These are phyloP conservation scores for Entomortierella chlamydospora DNA, from an alignment of 192 early-diverging fungal species.

Conservation along the genomic window DNA sequence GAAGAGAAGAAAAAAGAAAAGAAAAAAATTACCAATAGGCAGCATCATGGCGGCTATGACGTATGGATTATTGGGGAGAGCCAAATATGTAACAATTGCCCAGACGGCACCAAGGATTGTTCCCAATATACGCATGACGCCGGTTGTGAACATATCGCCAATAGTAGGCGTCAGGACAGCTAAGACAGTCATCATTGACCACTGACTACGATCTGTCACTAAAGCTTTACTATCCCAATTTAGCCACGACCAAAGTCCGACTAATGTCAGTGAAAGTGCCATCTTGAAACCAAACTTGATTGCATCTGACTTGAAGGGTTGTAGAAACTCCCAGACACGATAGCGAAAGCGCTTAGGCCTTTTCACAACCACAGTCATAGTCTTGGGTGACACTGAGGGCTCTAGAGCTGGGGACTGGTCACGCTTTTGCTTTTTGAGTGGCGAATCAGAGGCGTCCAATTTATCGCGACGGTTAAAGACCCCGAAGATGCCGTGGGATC, in stretches of 20 bases:
- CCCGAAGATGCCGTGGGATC: constrained; percentile 4
- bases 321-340: constrained; percentile 52
- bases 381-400: neutral
- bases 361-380: constrained; percentile 25
- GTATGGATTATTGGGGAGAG: constrained; percentile 26
- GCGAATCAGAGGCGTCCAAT: neutral
- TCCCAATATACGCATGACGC: constrained; percentile 59
- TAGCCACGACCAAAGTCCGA: constrained; percentile 59
- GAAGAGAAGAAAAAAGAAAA: too few relatives aligned
- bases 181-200: constrained; percentile 62
- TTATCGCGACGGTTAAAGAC: constrained; percentile 12
- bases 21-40: constrained; percentile 36
- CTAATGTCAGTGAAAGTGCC: constrained; percentile 52
- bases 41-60: constrained; percentile 52
- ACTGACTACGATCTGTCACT: constrained; percentile 56
- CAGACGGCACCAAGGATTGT: constrained; percentile 56
- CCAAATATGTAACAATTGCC: constrained; percentile 52
- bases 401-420: neutral
- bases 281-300: constrained; percentile 66
- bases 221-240: constrained; percentile 33
- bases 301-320: constrained; percentile 54
- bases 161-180: constrained; percentile 42
- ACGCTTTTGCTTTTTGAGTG: neutral
- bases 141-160: constrained; percentile 60
- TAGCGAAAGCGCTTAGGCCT: constrained; percentile 51